These are phyloP conservation scores for Trichosporon sp. DNA, from an alignment of 1,284 basidiomycete species.

Conservation along the genomic window DNA sequence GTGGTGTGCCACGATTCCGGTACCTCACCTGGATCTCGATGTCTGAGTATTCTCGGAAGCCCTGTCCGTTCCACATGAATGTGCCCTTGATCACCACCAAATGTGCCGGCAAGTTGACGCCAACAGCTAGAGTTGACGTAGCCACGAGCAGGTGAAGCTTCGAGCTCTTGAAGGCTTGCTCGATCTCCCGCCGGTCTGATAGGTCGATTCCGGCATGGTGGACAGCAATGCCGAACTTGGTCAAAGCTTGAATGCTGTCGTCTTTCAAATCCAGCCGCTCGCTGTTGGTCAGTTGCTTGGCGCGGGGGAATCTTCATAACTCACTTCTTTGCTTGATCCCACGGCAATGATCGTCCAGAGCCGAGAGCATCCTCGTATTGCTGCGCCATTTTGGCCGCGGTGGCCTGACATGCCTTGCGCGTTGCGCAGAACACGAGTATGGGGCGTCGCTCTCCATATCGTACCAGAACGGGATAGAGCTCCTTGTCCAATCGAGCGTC, in stretches of 20 bases:
- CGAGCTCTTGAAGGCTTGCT: constrained; percentile 48
- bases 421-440: constrained; percentile 81
- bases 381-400: constrained; percentile 68
- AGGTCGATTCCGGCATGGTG: constrained; percentile 54
- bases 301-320: too few species aligned
- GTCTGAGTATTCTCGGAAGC: constrained; percentile 45
- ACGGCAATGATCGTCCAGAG: constrained; percentile 57
- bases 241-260: constrained; percentile 27
- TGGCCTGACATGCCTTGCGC: constrained; percentile 61
- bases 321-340: constrained; percentile 57
- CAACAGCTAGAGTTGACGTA: constrained; percentile 53
- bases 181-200: constrained; percentile 49
- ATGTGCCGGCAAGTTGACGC: constrained; percentile 52
- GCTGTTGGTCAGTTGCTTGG: not conserved
- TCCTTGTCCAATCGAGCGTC: constrained; percentile 66
- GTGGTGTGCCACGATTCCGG: not conserved
- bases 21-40: constrained; percentile 45
- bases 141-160: constrained; percentile 44
- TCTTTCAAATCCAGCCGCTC: constrained; percentile 21
- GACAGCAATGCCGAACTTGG: constrained; percentile 49
- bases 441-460: constrained; percentile 67
- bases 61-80: constrained; percentile 35
- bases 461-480: constrained; percentile 63
- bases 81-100: constrained; percentile 49
- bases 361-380: constrained; percentile 60